Evolutionary conservation across 768 basidiomycete species (phyloP).

Genomic region (Auricularia sp.): DNA sequence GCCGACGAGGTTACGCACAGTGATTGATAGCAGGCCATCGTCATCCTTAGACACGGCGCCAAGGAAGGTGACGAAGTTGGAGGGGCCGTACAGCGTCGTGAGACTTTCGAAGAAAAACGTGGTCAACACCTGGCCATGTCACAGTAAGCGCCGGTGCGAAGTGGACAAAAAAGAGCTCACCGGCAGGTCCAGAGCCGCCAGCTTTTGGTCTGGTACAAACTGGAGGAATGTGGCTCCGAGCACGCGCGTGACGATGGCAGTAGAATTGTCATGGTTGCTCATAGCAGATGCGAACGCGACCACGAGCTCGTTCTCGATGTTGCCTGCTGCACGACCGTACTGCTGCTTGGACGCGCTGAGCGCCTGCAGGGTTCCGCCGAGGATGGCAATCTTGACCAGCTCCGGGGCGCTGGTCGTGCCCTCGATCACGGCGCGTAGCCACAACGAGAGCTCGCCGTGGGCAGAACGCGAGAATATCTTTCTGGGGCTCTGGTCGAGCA

Average conservation of each 20-base stretch:
- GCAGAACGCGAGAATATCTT: slow-evolving; percentile 25
- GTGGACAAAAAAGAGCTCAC: not conserved
- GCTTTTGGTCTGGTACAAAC: not conserved
- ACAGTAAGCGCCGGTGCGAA: no score
- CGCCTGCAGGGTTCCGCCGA: slow-evolving; percentile 54
- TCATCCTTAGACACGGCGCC: not conserved
- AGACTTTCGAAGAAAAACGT: not conserved
- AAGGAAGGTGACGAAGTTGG: not conserved
- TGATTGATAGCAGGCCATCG: not conserved
- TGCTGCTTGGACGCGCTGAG: slow-evolving; percentile 41
- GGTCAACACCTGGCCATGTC: not conserved
- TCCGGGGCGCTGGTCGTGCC: slow-evolving; percentile 61
- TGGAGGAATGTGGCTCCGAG: not conserved
- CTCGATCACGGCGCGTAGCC: slow-evolving; percentile 41
- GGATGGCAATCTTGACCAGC: slow-evolving; percentile 49
- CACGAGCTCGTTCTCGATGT: slow-evolving; percentile 1
- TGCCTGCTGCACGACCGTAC: slow-evolving; percentile 2
- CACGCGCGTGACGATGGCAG: not conserved
- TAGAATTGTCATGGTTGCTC: not conserved
- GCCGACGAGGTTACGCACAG: not conserved
- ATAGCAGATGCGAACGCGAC: not conserved
- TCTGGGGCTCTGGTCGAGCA: slow-evolving; percentile 33
- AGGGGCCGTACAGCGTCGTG: not conserved
- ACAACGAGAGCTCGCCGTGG: slow-evolving; percentile 34
- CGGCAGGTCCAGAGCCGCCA: not conserved